Evolutionary conservation across 345 rosid species (phyloP).

Genomic region (Viola odorata): DNA sequence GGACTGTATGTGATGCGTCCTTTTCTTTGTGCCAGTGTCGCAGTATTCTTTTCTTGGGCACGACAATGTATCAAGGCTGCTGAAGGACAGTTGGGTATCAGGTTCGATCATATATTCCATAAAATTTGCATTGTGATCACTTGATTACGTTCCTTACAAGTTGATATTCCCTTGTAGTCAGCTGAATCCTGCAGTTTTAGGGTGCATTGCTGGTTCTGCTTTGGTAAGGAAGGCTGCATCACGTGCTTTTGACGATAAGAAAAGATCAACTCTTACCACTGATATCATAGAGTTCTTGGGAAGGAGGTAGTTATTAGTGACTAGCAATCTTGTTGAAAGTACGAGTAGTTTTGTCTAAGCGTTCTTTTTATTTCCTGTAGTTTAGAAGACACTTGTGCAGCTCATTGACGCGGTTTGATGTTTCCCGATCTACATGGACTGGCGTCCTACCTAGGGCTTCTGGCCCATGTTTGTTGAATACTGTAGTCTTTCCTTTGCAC

Average conservation of each 20-base stretch:
- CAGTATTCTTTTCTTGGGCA: slow-evolving; percentile 88
- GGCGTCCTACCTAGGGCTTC: background rate
- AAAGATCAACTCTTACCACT: slow-evolving; percentile 76
- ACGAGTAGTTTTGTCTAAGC: background rate
- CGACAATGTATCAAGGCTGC: slow-evolving; percentile 29
- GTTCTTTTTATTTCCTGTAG: slow-evolving; percentile 25
- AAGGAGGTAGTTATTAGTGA: slow-evolving; percentile 40
- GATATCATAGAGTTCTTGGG: slow-evolving; percentile 78
- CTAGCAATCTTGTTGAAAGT: background rate
- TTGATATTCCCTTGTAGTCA: slow-evolving; percentile 17
- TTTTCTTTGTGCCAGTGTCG: slow-evolving; percentile 44
- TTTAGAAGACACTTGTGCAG: slow-evolving; percentile 65
- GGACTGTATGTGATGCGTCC: background rate
- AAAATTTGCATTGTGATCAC: background rate
- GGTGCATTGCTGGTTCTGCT: slow-evolving; percentile 88
- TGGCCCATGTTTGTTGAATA: background rate
- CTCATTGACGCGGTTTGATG: slow-evolving; percentile 19
- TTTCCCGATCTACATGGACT: too few relatives aligned
- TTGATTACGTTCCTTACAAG: background rate
- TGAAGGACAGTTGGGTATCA: slow-evolving; percentile 28
- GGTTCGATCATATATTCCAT: slow-evolving; percentile 24
- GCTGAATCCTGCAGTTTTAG: slow-evolving; percentile 61
- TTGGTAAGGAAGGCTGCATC: slow-evolving; percentile 84
- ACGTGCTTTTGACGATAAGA: slow-evolving; percentile 56
- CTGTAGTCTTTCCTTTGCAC: too few relatives aligned